Evolutionary conservation across 1,139 yeast genomes (phyloP), one percentile per base, ranked within the genome.

Genomic region (Nakaseomyces glabratus): DNA sequence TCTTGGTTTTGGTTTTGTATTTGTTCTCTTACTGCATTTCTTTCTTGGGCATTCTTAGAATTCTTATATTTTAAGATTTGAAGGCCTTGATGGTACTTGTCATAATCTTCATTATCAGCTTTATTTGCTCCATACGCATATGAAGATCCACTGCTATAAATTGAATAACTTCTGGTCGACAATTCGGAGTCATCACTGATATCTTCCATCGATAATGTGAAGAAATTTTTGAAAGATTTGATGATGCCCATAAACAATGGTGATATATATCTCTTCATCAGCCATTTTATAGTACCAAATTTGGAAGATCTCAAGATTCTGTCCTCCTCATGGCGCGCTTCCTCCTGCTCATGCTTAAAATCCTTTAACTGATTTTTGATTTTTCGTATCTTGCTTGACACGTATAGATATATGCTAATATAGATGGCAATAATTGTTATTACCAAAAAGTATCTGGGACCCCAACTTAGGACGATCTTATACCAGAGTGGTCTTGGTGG

Each of bases 401-500:
- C 93, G 51, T 80, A 82, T 43, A 75, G 60, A 59, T 86, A 86
- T 40, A 86, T 79, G 35, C 78, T 65, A 33, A 75, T 65, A 58
- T 86, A 86, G 32, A 84, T 73, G 16, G 69, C 59, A 36, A 82
- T 52, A 48, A 86, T 82, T 21, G 70, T 55, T 10, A 81, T 55
- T 42, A 82, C 68, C 36, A 86, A 72, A 39, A 73, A 56, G 55
- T 76, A 85, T 31, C 96, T 66, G 2, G 94, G 90, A 1, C 74
- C 77, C 95, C 95, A 86, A 44, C 88, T 73, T 35, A 86, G 62
- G 1, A 69, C 86, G 33, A 81, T 55, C 39, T 86, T 66, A 53
- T 76, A 78, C 93, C 93, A 85, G 8, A 69, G 55, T 0, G 93
- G 94, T 2, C 63, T 47, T 35, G 75, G 72, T 0, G 95, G 90